Percentiles rank a stretch among this genome's conserved stretches.
These are phyloP conservation scores for Fusarium mundagurra DNA, from an alignment of 2,329 filamentous ascomycete species.

Conservation along the genomic window DNA sequence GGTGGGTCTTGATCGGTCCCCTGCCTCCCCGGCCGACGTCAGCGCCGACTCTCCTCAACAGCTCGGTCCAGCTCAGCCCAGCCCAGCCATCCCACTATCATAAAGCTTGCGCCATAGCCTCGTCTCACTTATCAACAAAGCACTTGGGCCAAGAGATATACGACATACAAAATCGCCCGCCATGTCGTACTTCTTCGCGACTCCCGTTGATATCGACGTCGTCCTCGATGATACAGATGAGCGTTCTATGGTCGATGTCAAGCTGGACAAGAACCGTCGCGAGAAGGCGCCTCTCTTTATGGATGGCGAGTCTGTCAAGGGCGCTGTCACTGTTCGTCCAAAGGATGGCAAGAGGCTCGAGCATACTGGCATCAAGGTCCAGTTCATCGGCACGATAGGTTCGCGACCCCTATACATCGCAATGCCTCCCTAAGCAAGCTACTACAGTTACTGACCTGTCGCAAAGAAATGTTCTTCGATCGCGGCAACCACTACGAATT, in stretches of 20 bases:
- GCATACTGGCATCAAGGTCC: slow-evolving; percentile 98
- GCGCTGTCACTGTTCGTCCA: slow-evolving; percentile 90
- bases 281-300: slow-evolving; percentile 98
- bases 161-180: slow-evolving; percentile 34
- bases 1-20: slow-evolving; percentile 39
- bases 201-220: slow-evolving; percentile 98
- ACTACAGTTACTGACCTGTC: slow-evolving; percentile 1
- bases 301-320: slow-evolving; percentile 98
- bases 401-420: slow-evolving; percentile 41
- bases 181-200: slow-evolving; percentile 99
- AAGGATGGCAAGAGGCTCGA: slow-evolving; percentile 98
- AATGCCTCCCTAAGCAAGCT: slow-evolving; percentile 11
- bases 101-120: slow-evolving; percentile 25
- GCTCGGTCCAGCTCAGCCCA: slow-evolving; percentile 19
- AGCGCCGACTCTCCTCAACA: slow-evolving; percentile 43
- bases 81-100: slow-evolving; percentile 31
- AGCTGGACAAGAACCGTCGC: slow-evolving; percentile 96
- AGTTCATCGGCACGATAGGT: slow-evolving; percentile 99
- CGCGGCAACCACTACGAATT: slow-evolving; percentile 99
- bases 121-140: slow-evolving; percentile 14
- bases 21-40: slow-evolving; percentile 45
- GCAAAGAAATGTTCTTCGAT: slow-evolving; percentile 98
- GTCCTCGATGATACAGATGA: slow-evolving; percentile 96
- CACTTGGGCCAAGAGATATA: not conserved
- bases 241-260: slow-evolving; percentile 94